Evolutionary conservation across 495 filamentous ascomycete species (phyloP).

Genomic region (Parathielavia appendiculata): DNA sequence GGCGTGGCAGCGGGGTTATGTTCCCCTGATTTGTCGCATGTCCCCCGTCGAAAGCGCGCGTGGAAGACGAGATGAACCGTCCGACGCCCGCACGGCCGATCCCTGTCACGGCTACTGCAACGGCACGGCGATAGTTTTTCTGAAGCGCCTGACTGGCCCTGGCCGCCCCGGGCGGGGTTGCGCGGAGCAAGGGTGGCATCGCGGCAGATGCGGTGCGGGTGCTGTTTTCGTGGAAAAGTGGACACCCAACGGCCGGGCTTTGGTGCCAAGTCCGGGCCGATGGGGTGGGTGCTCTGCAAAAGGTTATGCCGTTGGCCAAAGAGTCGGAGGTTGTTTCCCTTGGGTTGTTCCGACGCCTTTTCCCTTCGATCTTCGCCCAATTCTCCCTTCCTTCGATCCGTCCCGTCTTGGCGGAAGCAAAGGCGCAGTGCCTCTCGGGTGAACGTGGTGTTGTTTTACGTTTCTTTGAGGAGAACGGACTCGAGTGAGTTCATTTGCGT

Average conservation of each 20-base stretch:
- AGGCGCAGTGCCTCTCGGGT: not conserved
- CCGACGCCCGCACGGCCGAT: not conserved
- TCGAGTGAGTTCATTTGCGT: not conserved
- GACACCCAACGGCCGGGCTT: not conserved
- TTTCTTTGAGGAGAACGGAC: not conserved
- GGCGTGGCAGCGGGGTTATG: not conserved
- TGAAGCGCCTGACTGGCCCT: conserved; percentile 8
- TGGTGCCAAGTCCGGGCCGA: not conserved
- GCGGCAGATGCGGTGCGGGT: conserved; percentile 16
- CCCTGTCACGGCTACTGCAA: conserved; percentile 8
- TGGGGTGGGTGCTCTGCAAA: not conserved
- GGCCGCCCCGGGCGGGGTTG: conserved; percentile 13
- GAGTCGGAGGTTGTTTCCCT: conserved; percentile 15
- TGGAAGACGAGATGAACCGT: conserved; percentile 12
- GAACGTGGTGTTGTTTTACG: not conserved
- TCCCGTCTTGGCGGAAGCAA: not conserved
- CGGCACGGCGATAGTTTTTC: not conserved
- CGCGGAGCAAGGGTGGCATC: conserved; percentile 18
- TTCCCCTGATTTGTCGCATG: conserved; percentile 1
- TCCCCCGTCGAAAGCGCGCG: not conserved
- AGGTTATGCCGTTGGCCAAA: not conserved
- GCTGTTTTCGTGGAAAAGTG: not conserved
- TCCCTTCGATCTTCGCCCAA: not conserved
- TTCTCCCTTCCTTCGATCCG: not conserved
- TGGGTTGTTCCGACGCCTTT: not conserved